These are phyloP conservation scores for Boletus subparvulus DNA, from an alignment of 768 basidiomycete species.

Conservation along the genomic window DNA sequence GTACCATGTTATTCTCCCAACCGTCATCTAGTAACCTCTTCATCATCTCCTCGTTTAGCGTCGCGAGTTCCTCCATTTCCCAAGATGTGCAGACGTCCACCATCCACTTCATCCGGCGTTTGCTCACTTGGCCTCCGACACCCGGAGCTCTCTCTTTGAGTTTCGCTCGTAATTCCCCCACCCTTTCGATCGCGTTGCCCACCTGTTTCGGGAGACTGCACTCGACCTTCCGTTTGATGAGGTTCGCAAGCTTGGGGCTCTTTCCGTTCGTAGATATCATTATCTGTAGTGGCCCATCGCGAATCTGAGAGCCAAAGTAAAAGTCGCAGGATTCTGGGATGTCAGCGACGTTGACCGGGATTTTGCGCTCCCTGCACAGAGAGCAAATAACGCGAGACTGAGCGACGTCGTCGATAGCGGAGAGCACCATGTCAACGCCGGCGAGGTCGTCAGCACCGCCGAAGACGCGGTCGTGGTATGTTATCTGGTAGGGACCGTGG, in stretches of 20 bases:
- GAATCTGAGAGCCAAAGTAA: conserved; percentile 94
- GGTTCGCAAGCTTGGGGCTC: conserved; percentile 85
- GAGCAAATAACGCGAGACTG: conserved; percentile 71
- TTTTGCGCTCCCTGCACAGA: conserved; percentile 61
- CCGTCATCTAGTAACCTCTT: conserved; percentile 72
- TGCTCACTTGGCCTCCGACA: conserved; percentile 73
- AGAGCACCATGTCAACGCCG: conserved; percentile 82
- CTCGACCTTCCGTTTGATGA: conserved; percentile 72
- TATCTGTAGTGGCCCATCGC: conserved; percentile 87
- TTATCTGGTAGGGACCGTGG: conserved; percentile 47
- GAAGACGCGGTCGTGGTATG: conserved; percentile 71
- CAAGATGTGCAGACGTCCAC: conserved; percentile 80
- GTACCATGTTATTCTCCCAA: conserved; percentile 69
- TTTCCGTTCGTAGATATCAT: conserved; percentile 96
- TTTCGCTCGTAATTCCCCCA: conserved; percentile 70
- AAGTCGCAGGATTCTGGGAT: conserved; percentile 96
- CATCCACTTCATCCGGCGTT: conserved; percentile 92
- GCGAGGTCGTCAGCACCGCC: conserved; percentile 62
- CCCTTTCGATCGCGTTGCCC: conserved; percentile 75
- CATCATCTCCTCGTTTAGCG: conserved; percentile 66
- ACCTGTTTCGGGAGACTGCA: conserved; percentile 64
- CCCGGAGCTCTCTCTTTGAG: conserved; percentile 82
- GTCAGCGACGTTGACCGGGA: conserved; percentile 96
- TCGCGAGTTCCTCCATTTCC: conserved; percentile 77
- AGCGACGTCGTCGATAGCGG: conserved; percentile 83